Evolutionary conservation across 495 filamentous ascomycete species (phyloP), one percentile per base, ranked within the genome.

Genomic region (Xylaria palmicola): DNA sequence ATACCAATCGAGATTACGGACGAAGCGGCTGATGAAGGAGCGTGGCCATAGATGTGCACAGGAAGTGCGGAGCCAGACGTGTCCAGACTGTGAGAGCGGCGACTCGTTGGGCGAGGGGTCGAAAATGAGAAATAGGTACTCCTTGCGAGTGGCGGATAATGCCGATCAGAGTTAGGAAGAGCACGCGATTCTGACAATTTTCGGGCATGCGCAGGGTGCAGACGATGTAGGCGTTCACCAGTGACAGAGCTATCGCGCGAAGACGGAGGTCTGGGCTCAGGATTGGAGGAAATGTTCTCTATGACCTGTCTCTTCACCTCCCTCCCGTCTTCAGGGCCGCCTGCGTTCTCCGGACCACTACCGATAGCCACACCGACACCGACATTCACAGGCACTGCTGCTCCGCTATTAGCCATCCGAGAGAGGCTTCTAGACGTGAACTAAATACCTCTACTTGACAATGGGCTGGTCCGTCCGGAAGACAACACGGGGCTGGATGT

Each of bases 81-180:
- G 27, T 63, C 66, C n/a, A 47, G 6, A 45, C 44, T 37, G 17
- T 41, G 43, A 5, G 29, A 17, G 10, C 60, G 66, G n/a, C 67
- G 62, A 51, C 39, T 48, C 8, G 59, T 1, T 9, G 69, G 62
- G 47, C 64, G 67, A 51, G 69, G 64, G 29, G 67, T 65, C 19
- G 66, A 65, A 43, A 69, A 72, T 43, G 66, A 65, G 40, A 67
- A 72, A 48, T 65, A 72, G 17, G 62, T 67, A 51, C 67, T 72
- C n/a, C 65, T 64, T 9, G 67, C 57, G 4, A 17, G 52, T 7
- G 69, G 69, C 10, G 69, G 67, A 50, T 69, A 72, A 52, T 69
- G 47, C 15, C 65, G 64, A 54, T 66, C 60, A 24, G 54, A 19
- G 20, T 53, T 69, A 13, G 53, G 10, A 49, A 15, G 8, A 47